These are phyloP conservation scores for Ilyonectria destructans DNA, from an alignment of 2,329 filamentous ascomycete species.

Conservation along the genomic window DNA sequence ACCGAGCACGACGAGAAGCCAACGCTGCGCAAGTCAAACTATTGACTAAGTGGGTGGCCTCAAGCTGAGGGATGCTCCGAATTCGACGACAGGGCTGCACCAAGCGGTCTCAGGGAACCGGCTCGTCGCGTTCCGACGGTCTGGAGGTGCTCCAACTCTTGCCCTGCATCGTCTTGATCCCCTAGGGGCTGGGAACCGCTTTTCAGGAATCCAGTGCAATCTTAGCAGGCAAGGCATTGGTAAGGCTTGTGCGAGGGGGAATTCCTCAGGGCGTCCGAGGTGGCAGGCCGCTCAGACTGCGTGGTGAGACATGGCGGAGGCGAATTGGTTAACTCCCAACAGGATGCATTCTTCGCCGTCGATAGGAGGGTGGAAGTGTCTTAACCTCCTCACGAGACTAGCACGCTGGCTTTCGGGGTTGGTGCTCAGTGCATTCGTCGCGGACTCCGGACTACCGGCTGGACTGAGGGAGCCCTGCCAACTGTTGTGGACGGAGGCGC, in stretches of 20 bases:
- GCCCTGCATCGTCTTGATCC: conserved; percentile 6
- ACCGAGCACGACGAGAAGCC: not conserved
- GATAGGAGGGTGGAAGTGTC: conserved; percentile 42
- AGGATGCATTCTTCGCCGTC: conserved; percentile 43
- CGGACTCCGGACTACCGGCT: conserved; percentile 11
- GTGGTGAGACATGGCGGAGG: conserved; percentile 47
- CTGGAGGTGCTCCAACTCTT: not conserved
- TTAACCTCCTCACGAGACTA: conserved; percentile 38
- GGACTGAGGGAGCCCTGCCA: conserved; percentile 16
- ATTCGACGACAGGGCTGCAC: not conserved
- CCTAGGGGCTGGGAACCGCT: not conserved
- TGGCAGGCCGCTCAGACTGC: conserved; percentile 18
- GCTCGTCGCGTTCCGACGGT: conserved; percentile 2
- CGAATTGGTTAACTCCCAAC: conserved; percentile 30
- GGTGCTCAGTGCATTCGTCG: conserved; percentile 41
- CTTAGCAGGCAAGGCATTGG: conserved; percentile 26
- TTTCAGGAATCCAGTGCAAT: conserved; percentile 47
- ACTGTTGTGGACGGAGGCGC: not conserved
- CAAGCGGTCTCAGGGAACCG: not conserved
- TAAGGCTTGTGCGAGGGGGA: conserved; percentile 27
- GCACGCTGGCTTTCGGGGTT: conserved; percentile 17
- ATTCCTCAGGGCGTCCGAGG: conserved; percentile 29
- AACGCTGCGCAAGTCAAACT: not conserved
- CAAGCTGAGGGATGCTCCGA: not conserved
- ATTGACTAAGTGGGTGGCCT: not conserved